Evolutionary conservation across 495 filamentous ascomycete genomes (phyloP).

Genomic region (Neurospora sp.): DNA sequence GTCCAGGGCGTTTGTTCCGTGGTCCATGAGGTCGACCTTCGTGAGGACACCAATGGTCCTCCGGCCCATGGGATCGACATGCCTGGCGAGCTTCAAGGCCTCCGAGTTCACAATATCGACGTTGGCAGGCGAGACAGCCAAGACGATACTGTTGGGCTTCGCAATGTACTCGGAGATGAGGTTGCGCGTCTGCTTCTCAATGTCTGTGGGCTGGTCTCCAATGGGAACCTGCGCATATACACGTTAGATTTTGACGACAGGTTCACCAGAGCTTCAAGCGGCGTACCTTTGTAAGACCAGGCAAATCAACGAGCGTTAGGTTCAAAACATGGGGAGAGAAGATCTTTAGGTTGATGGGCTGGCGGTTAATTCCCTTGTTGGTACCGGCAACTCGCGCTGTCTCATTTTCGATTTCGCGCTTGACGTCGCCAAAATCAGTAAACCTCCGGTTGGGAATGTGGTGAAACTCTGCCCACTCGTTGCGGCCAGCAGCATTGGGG

Average conservation of each 20-base stretch:
- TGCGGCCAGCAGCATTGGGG: constrained; percentile 32
- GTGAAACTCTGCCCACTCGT: constrained; percentile 96
- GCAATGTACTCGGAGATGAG: constrained; percentile 98
- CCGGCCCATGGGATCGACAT: constrained; percentile 91
- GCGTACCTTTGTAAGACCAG: constrained; percentile 85
- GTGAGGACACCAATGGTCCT: constrained; percentile 96
- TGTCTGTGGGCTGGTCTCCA: constrained; percentile 94
- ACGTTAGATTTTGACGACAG: constrained; percentile 4
- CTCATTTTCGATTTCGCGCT: constrained; percentile 95
- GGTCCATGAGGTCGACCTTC: constrained; percentile 98
- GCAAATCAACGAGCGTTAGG: constrained; percentile 91
- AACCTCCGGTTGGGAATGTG: constrained; percentile 85
- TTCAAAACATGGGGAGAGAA: constrained; percentile 97
- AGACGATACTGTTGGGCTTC: constrained; percentile 96
- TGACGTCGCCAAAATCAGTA: constrained; percentile 84
- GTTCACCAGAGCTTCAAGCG: background rate
- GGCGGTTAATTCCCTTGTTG: constrained; percentile 97
- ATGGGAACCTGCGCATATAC: constrained; percentile 63
- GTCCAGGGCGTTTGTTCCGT: constrained; percentile 95
- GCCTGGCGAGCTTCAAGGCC: constrained; percentile 88
- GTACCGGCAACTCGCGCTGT: constrained; percentile 89
- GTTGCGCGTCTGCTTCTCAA: constrained; percentile 96
- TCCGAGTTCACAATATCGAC: constrained; percentile 99
- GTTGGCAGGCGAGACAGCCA: constrained; percentile 95
- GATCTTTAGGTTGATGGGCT: constrained; percentile 97